phyloP scores from a whole-genome alignment of 495 filamentous ascomycete species.

The Tuber magnatum region DNA sequence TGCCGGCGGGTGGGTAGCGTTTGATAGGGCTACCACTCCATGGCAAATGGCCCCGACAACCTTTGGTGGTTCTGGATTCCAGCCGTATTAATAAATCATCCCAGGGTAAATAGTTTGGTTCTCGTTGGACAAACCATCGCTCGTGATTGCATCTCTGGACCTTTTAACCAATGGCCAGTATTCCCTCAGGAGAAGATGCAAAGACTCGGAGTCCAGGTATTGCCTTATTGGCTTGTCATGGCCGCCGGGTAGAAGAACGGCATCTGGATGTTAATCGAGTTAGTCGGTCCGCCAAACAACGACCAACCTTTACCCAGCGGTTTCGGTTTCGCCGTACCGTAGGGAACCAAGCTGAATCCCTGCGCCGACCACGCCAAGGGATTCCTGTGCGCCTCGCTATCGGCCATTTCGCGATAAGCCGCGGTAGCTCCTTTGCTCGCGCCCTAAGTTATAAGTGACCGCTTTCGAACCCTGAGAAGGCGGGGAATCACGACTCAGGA shows the following conservation, averaged over 20 bases:
- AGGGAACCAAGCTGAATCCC: conserved; percentile 22
- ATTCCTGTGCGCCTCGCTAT: conserved; percentile 18
- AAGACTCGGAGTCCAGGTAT: conserved; percentile 28
- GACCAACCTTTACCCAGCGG: neutral
- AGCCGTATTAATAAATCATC: neutral
- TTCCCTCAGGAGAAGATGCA: conserved; percentile 19
- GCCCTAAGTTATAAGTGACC: neutral
- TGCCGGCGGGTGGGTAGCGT: conserved; percentile 13
- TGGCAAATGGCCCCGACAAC: conserved; percentile 34
- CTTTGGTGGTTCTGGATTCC: conserved; percentile 15
- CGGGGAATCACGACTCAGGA: no score
- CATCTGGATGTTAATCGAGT: conserved; percentile 11
- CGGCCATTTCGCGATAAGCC: conserved; percentile 28
- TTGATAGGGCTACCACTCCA: conserved; percentile 29
- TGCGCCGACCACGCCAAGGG: conserved; percentile 17
- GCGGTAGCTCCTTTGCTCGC: conserved; percentile 11
- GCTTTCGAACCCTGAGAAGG: neutral
- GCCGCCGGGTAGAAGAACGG: conserved; percentile 23
- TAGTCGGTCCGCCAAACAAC: neutral
- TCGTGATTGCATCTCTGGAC: neutral
- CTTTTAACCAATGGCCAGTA: conserved; percentile 17
- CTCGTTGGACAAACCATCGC: conserved; percentile 6
- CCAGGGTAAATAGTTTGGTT: neutral
- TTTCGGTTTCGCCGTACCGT: conserved; percentile 18
- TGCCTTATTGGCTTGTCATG: conserved; percentile 36